Base-by-base conservation (phyloP, 2,329 filamentous ascomycete genomes). In the Biscogniauxia sp. region DNA sequence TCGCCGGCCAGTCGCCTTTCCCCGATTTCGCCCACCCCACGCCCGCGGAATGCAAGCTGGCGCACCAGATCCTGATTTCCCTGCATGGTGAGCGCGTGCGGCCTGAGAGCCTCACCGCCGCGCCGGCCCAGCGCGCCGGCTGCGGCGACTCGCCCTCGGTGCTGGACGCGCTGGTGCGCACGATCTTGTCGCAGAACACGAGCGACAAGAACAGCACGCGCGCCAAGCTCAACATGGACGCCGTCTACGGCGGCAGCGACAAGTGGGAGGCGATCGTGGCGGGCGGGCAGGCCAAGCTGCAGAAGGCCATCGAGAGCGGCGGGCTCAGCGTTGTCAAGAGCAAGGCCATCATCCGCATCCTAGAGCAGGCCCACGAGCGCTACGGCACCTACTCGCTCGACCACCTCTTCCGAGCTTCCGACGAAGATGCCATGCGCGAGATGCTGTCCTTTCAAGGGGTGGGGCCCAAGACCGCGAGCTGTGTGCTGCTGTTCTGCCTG, bases 311-410 rank as follows among this genome's bases (percentile, higher is more conserved):
- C 69, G 86, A 86, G 72, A 81, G 81, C 23, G 91, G 91, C 28
- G 91, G 91, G 0, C 78, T 94, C 1, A 88, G 87, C 15, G 83
- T 84, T 41, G 80, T 85, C n/a, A 95, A 94, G 75, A 90, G 86
- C 69, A 87, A 84, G 60, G 85, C 88, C 66, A 91, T 94, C 66
- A 85, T 93, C 65, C 75, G 77, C 41, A 88, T 92, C 57, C 77
- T 94, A 68, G 77, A 82, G 54, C 87, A 91, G 69, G 89, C 88
- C 45, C 79, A 84, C 56, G 72, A 66, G 20, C 66, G 68, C 28
- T 72, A 80, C 68, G 79, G 78, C 3, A 52, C 20, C 1, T 82
- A 81, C 66, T 79, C 79, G 17, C 75, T 84, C 1, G 80, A 85
- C 59, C 79, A 83, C 66, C 71, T 85, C 13, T 80, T 81, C 54